phyloP scores from a whole-genome alignment of 2,329 filamentous ascomycete genomes.

The Aspergillus fischeri region DNA sequence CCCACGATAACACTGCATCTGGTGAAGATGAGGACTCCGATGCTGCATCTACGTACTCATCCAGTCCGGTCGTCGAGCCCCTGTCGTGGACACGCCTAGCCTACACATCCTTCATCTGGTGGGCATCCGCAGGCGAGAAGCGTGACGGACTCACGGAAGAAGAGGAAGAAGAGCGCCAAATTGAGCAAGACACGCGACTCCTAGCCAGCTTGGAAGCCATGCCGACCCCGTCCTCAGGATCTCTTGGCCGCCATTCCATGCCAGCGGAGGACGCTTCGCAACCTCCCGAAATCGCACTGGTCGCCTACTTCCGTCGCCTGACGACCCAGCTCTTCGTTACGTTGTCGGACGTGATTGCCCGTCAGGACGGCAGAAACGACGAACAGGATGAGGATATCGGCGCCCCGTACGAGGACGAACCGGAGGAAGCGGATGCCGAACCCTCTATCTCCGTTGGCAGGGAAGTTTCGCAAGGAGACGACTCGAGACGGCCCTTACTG shows the following conservation, averaged over 20 bases:
- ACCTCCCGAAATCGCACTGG: conserved; percentile 44
- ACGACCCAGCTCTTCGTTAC: conserved; percentile 45
- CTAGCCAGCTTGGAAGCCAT: conserved; percentile 34
- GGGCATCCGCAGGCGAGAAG: conserved; percentile 62
- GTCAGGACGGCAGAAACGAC: conserved; percentile 29
- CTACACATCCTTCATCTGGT: conserved; percentile 63
- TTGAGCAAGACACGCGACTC: conserved; percentile 42
- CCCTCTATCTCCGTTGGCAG: conserved; percentile 21
- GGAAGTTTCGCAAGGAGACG: conserved; percentile 23
- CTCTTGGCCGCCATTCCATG: conserved; percentile 24
- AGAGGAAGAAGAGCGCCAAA: conserved; percentile 46
- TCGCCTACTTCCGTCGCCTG: conserved; percentile 48
- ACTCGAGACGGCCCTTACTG: conserved; percentile 25
- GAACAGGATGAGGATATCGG: conserved; percentile 19
- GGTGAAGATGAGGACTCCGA: conserved; percentile 38
- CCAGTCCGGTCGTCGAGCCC: conserved; percentile 50
- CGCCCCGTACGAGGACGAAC: conserved; percentile 20
- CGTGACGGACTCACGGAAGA: conserved; percentile 53
- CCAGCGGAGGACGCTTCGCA: conserved; percentile 24
- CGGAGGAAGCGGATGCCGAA: conserved; percentile 20
- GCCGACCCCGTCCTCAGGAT: conserved; percentile 22
- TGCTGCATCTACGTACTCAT: conserved; percentile 39
- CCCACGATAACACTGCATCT: conserved; percentile 15
- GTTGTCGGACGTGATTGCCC: conserved; percentile 40
- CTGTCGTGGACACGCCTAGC: conserved; percentile 58